phyloP scores from a whole-genome alignment of 164 flowering plant genomes.

The Malania oleifera region DNA sequence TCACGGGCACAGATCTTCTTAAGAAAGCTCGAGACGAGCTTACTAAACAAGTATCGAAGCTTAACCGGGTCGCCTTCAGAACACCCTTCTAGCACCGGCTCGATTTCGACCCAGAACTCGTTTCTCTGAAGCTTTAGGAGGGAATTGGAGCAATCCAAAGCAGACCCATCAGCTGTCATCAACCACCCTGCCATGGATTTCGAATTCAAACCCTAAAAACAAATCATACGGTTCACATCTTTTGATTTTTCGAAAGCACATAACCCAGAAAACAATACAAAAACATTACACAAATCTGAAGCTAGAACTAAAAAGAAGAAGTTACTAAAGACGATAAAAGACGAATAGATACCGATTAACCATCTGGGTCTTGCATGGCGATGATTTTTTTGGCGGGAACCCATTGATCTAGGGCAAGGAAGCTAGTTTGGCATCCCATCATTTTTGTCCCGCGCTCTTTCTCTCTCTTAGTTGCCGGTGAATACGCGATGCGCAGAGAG shows the following conservation, averaged over 20 bases:
- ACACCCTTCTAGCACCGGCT: slow-evolving; percentile 8
- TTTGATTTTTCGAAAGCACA: not conserved
- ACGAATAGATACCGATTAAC: slow-evolving; percentile 1
- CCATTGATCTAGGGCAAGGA: slow-evolving; percentile 23
- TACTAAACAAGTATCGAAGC: slow-evolving; percentile 27
- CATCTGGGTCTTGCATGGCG: not conserved
- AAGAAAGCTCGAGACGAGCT: slow-evolving; percentile 20
- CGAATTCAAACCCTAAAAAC: slow-evolving; percentile 28
- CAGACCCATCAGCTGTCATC: slow-evolving; percentile 27
- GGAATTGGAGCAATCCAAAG: slow-evolving; percentile 20
- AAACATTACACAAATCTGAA: not conserved
- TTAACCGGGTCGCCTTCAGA: slow-evolving; percentile 1
- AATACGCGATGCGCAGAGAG: too few species aligned
- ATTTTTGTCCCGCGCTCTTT: slow-evolving; percentile 22
- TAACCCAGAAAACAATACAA: not conserved
- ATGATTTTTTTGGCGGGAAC: slow-evolving; percentile 24
- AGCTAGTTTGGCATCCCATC: not conserved
- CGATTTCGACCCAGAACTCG: slow-evolving; percentile 17
- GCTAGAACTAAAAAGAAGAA: not conserved
- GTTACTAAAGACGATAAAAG: not conserved
- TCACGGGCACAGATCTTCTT: slow-evolving; percentile 21
- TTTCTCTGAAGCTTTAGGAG: slow-evolving; percentile 16
- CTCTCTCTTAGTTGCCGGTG: slow-evolving; percentile 11
- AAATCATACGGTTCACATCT: not conserved
- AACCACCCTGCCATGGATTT: slow-evolving; percentile 39